These are phyloP conservation scores for Neonothopanus nambi DNA, from an alignment of 1,284 basidiomycete species.

Conservation along the genomic window DNA sequence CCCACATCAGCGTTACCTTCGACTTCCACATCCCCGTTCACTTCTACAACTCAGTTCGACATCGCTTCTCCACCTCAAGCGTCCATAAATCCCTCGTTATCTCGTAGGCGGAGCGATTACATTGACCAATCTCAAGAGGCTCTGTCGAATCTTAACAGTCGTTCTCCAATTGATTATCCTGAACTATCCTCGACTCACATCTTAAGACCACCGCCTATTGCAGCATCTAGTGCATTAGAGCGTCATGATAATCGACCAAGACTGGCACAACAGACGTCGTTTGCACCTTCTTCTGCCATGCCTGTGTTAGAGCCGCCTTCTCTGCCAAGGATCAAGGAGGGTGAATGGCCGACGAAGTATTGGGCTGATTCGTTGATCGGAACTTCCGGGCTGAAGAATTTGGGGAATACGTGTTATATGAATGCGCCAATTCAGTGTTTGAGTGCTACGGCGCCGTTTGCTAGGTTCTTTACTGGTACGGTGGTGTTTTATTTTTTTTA, in stretches of 20 bases:
- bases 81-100: conserved; percentile 73
- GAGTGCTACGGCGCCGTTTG: conserved; percentile 88
- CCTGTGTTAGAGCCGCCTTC: conserved; percentile 28
- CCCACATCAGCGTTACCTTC: conserved; percentile 27
- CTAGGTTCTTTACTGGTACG: conserved; percentile 84
- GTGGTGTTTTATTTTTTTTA: conserved; percentile 8
- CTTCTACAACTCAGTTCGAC: conserved; percentile 28
- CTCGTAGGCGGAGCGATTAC: conserved; percentile 77
- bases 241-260: conserved; percentile 66
- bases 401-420: conserved; percentile 99
- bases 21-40: conserved; percentile 35
- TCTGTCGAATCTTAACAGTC: conserved; percentile 42
- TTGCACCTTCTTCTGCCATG: not conserved
- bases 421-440: conserved; percentile 97
- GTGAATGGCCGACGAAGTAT: conserved; percentile 76
- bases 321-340: conserved; percentile 58
- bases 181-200: conserved; percentile 56
- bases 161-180: conserved; percentile 78
- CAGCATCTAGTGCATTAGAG: conserved; percentile 65
- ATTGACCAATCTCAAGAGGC: conserved; percentile 77
- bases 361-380: conserved; percentile 82
- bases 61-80: conserved; percentile 74
- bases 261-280: not conserved
- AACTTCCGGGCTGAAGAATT: conserved; percentile 88
- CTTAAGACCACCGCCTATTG: conserved; percentile 76